These are phyloP conservation scores for Hortiboletus flavorubellus DNA, from an alignment of 768 basidiomycete genomes.

Conservation along the genomic window DNA sequence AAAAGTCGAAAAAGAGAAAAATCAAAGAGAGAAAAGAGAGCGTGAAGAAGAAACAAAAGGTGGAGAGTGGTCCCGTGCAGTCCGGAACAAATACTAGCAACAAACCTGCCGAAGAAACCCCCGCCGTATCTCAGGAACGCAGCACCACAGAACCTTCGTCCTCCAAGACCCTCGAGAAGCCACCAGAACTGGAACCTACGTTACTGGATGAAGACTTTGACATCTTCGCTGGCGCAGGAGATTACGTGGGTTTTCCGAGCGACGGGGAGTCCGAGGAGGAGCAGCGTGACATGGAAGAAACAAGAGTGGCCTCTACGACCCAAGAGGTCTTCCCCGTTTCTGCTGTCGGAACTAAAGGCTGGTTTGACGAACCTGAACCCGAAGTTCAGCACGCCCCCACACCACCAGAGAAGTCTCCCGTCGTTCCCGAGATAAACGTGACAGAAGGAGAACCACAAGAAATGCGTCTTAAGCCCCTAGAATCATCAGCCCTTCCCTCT, in stretches of 20 bases:
- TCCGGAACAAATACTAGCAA: neutral
- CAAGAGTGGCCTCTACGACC: conserved; percentile 6
- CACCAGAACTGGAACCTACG: conserved; percentile 16
- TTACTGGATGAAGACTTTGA: conserved; percentile 63
- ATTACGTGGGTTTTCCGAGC: conserved; percentile 69
- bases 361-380: conserved; percentile 45
- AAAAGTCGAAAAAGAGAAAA: conserved; percentile 46
- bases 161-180: conserved; percentile 6
- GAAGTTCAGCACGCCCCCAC: conserved; percentile 15
- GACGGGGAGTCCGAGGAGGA: conserved; percentile 51
- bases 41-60: conserved; percentile 55
- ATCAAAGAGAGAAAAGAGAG: conserved; percentile 36
- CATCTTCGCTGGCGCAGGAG: conserved; percentile 84
- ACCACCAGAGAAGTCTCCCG: conserved; percentile 13
- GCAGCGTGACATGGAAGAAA: conserved; percentile 12
- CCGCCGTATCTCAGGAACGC: neutral
- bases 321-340: conserved; percentile 10
- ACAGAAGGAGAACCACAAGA: conserved; percentile 37
- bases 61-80: conserved; percentile 30
- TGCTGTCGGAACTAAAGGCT: conserved; percentile 28
- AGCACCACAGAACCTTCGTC: conserved; percentile 1
- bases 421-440: conserved; percentile 3
- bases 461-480: conserved; percentile 66
- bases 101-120: neutral
- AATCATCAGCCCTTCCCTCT: conserved; percentile 78